Percentiles rank a stretch among this genome's conserved stretches.
Evolutionary conservation across 2,329 filamentous ascomycete species (phyloP).

Genomic region (Fusarium sp.): DNA sequence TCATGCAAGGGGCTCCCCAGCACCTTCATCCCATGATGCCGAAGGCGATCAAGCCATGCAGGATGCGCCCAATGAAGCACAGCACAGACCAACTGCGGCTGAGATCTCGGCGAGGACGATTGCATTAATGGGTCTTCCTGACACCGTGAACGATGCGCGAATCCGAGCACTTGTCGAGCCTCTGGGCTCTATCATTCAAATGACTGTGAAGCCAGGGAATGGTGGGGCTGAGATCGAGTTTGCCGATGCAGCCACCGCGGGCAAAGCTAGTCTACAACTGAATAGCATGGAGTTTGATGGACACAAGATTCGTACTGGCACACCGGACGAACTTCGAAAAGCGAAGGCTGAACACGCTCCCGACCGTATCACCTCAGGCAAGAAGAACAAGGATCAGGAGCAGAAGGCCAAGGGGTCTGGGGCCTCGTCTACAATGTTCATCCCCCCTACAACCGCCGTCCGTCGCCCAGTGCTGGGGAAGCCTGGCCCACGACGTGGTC

Average conservation of each 20-base stretch:
- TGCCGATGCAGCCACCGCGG: conserved; percentile 73
- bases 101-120: conserved; percentile 76
- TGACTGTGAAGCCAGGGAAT: conserved; percentile 83
- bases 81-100: conserved; percentile 53
- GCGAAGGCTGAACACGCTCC: conserved; percentile 57
- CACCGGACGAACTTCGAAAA: conserved; percentile 64
- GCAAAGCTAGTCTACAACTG: conserved; percentile 73
- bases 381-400: conserved; percentile 45
- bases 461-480: conserved; percentile 57
- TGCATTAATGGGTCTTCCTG: conserved; percentile 85
- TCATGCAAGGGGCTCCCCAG: conserved; percentile 50
- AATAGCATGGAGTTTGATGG: conserved; percentile 67
- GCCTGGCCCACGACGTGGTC: conserved; percentile 54
- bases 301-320: conserved; percentile 65
- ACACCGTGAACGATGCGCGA: conserved; percentile 90
- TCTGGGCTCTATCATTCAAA: conserved; percentile 76
- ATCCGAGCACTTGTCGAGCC: conserved; percentile 78
- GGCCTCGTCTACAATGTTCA: conserved; percentile 48
- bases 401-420: conserved; percentile 29
- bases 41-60: conserved; percentile 56
- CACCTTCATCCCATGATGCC: conserved; percentile 49
- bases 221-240: conserved; percentile 90
- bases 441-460: conserved; percentile 57
- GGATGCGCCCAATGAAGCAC: conserved; percentile 39
- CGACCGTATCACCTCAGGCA: conserved; percentile 47